A percentile compares a stretch with the other conserved stretches of the same genome.
These are phyloP conservation scores for Myxozyma sirexii DNA, from an alignment of 805 yeast genomes.

Conservation along the genomic window DNA sequence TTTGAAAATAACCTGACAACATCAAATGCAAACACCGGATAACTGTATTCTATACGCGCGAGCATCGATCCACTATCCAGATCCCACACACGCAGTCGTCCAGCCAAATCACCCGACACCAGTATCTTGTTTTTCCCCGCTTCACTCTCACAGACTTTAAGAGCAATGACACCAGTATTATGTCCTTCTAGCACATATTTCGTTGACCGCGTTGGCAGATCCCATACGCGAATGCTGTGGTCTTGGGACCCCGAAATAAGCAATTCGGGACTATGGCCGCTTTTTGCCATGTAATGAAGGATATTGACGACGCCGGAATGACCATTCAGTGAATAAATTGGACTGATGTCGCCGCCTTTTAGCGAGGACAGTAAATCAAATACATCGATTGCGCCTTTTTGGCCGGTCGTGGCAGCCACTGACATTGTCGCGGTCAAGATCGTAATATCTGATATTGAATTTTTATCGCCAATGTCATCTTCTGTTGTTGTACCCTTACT, in stretches of 20 bases:
- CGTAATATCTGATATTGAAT: constrained; percentile 17
- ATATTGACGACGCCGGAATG: constrained; percentile 26
- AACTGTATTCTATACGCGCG: constrained; percentile 23
- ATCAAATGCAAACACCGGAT: constrained; percentile 28
- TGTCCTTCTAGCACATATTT: constrained; percentile 21
- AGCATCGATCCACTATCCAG: constrained; percentile 17
- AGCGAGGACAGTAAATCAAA: constrained; percentile 8
- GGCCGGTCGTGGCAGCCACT: constrained; percentile 18
- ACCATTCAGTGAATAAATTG: constrained; percentile 10
- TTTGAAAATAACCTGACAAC: background rate
- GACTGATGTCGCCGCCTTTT: background rate
- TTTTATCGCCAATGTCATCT: constrained; percentile 4
- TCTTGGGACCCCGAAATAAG: constrained; percentile 29
- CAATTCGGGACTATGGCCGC: background rate
- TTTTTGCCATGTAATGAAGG: constrained; percentile 4
- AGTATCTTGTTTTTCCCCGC: background rate
- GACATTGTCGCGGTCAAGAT: background rate
- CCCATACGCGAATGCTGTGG: constrained; percentile 24
- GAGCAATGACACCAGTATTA: constrained; percentile 19
- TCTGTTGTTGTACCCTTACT: constrained; percentile 2
- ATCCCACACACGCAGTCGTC: constrained; percentile 28
- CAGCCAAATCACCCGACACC: constrained; percentile 28
- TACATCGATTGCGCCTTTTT: constrained; percentile 16
- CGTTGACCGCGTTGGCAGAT: constrained; percentile 6
- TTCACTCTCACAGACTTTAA: constrained; percentile 1